Base-by-base conservation (phyloP, 768 basidiomycete genomes). In the Tricholomella constricta region DNA sequence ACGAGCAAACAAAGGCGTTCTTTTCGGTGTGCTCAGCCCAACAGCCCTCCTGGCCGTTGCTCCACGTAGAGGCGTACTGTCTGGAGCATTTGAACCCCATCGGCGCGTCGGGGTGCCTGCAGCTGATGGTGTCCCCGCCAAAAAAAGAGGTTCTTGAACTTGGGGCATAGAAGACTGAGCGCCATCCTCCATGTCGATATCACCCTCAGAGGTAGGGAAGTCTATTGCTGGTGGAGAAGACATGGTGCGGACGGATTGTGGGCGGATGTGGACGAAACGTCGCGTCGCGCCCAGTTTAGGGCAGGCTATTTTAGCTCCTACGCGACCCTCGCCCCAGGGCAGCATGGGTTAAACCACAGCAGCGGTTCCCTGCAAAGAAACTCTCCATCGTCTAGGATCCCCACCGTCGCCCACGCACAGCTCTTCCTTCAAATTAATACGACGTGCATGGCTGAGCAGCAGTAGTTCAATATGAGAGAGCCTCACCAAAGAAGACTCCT, bases 171-270 rank as follows among this genome's bases (percentile, higher is more conserved):
- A 66, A 2, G 73, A 69, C 56, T 67, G 70, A 23, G 51, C 60
- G 17, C 60, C 70, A 27, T 67, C 74, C 25, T 69, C 74, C 82
- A 84, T 83, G n/a, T 81, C 72, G 26, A 80, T 71, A 65, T 83
- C 80, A 62, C 78, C 61, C 47, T 86, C 85, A 5, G 84, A 86
- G 1, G 83, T 76, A 3, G 84, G 85, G 62, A 86, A 86, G 59
- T 86, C 83, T 34, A 86, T 67, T 29, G 78, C 73, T 17, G 84
- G 84, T 22, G 84, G 84, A 36, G 84, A 86, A 7, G 85, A 86
- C 85, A 87, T 86, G 48, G 35, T 62, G 56, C 20, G 12, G 35
- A 40, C 52, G 31, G n/a, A 41, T 34, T 34, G 45, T 54, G 59
- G 38, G 45, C 54, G 59, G 38, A 23, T 52, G 35, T 40, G 48